Evolutionary conservation across 768 basidiomycete species (phyloP), one percentile per base, ranked within the genome.

Genomic region (Imleria badia): DNA sequence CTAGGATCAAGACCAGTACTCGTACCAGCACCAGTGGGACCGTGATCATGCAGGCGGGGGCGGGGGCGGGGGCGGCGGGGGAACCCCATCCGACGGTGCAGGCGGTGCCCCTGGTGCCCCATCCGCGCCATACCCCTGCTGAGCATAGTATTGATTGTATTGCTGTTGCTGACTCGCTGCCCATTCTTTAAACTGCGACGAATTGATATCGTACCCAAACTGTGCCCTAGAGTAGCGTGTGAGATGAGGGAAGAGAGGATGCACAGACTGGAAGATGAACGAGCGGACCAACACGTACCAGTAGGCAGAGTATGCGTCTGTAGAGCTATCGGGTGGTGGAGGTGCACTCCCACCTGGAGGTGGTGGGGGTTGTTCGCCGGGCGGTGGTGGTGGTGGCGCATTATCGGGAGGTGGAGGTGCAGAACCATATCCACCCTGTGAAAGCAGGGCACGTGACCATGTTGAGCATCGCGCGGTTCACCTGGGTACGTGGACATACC

Each of bases 161-260:
- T 87, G 84, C 59, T 89, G 86, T 58, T 82, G 82, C 41, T 76
- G 75, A 51, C 65, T 68, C 11, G 86, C 83, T 36, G 82, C 82
- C 90, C 90, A 91, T 62, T 88, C 82, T 67, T 89, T 91, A 69
- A 91, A 92, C 62, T 91, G 81, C 2, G 79, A 64, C 4, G 91
- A 88, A 66, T 91, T 92, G 55, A 91, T 86, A 61, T 93, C 91
- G 69, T 92, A 92, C 12, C 90, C 90, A 63, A 89, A 91, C 6
- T 86, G 85, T 56, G 90, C 86, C 90, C 90, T 91, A 10, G 48
- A 39, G 8, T 11, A 20, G 34, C 1, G 6, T 9, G 30, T 19
- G 29, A 34, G 48, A 30, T 4, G 22, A 23, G 5, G 34, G 1
- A 48, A 14, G 17, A 13, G 13, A 9, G 22, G 17, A 14, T 22